Base-by-base conservation (phyloP, 1,284 basidiomycete genomes). In the Retiboletus flavoniger region DNA sequence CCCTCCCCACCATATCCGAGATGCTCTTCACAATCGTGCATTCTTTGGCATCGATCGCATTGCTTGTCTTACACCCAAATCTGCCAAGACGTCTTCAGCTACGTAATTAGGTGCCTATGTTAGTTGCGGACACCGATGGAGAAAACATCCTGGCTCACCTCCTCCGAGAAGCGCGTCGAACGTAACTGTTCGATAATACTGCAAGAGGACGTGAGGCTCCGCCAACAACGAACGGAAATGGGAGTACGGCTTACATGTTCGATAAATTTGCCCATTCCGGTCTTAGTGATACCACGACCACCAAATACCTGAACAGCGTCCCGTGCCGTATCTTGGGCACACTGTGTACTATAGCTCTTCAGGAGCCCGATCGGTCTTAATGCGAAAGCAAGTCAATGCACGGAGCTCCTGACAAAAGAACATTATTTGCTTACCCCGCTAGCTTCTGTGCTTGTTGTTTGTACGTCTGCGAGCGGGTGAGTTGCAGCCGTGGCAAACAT, bases 301-400 rank as follows among this genome's bases (percentile, higher is more conserved):
- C 89, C 89, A 60, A 91, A 91, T 51, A 91, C 77, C 75, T 93
- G 82, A 7, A 93, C 89, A 29, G 91, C 88, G 61, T 91, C 89
- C 47, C 82, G 77, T 16, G 91, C 91, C 16, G 90, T 89, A 50
- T 84, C 79, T 64, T 90, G 88, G 0, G 83, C 85, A 35, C 75
- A 75, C 14, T 78, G 78, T 7, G 89, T 91, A 51, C 78, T 77
- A 62, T 83, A 82, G 75, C 83, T 86, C 77, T 94, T 94, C 68
- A 93, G 72, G 54, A 93, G 76, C 13, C 82, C 91, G 53, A 93
- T 89, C 59, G 82, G 89, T 14, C 89, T 89, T 31, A n/a, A 40
- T 28, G 19, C 5, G 17, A 32, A 35, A 21, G 48, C 54, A 17
- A 50, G 50, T 55, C 44, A 53, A 17, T 42, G 28, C 46, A 40